Base-by-base conservation (phyloP, 805 yeast species). In the Candida oleophila region DNA sequence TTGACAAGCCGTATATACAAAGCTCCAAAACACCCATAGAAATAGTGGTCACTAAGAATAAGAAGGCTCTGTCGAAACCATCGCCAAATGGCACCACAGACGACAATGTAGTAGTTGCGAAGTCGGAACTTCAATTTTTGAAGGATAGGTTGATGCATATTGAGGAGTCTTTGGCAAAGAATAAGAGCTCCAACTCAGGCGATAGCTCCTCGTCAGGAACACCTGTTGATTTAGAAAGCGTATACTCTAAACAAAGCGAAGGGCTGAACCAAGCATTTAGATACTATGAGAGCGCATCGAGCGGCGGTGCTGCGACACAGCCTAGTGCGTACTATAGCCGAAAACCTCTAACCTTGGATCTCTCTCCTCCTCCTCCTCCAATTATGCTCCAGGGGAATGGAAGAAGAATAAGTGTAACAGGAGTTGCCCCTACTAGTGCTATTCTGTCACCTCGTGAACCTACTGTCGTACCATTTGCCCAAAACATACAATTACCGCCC, bases 11-110 rank as follows among this genome's bases (percentile, higher is more conserved):
- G 2, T 60, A 60, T 46, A 45, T 55, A 8, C 18, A 47, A 8
- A 50, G 56, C 41, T 62, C 61, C 12, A 54, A 48, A 38, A 55
- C 49, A 37, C 65, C 65, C 2, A 50, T 60, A 9, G 44, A 36
- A 3, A 32, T 11, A 45, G 49, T 39, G 14, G 12, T 25, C 47
- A 49, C 8, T 28, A 33, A 33, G 38, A 22, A 22, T 4, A 28
- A 38, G 32, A 22, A 25, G 34, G 34, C 3, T n/a, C 22, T 30
- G 11, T 21, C 22, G 15, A 33, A 39, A 20, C 22, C 18, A 16
- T 20, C 28, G 4, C 2, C 38, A 20, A 22, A n/a, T n/a, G n/a
- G 20, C 11, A 7, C 36, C n/a, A 8, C 9, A 16, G 43, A n/a
- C 16, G 43, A 38, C 3, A 15, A 19, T 11, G 46, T 19, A 3